These are phyloP conservation scores for Thalassiosira gravida DNA, from an alignment of 352 stramenopile genomes.

Conservation along the genomic window DNA sequence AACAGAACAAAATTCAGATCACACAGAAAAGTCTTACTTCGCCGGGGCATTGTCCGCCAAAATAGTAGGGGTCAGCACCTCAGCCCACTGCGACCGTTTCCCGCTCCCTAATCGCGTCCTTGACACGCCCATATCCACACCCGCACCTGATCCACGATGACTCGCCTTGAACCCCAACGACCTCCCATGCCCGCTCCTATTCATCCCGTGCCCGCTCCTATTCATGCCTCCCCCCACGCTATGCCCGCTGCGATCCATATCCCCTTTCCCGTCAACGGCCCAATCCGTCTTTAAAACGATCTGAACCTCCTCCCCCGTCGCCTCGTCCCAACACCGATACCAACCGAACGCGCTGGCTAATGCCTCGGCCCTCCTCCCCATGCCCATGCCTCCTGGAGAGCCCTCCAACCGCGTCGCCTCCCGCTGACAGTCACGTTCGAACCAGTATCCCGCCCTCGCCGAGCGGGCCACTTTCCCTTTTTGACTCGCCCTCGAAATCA, in stretches of 20 bases:
- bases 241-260: conserved; percentile 58
- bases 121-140: conserved; percentile 40
- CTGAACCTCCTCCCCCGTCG: conserved; percentile 44
- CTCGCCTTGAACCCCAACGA: conserved; percentile 78
- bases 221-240: conserved; percentile 49
- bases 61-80: conserved; percentile 71
- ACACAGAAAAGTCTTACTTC: conserved; percentile 39
- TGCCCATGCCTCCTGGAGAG: conserved; percentile 53
- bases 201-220: conserved; percentile 65
- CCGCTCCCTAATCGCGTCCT: conserved; percentile 17
- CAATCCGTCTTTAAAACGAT: conserved; percentile 50
- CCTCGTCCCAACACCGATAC: conserved; percentile 83
- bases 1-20: conserved; percentile 14
- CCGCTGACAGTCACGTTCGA: conserved; percentile 77
- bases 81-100: conserved; percentile 69
- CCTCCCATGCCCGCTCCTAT: conserved; percentile 60
- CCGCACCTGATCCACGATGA: conserved; percentile 28
- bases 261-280: conserved; percentile 40
- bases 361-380: conserved; percentile 74
- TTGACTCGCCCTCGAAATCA: conserved; percentile 75
- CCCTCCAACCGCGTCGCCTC: conserved; percentile 70
- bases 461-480: conserved; percentile 71
- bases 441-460: conserved; percentile 79
- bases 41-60: conserved; percentile 69
- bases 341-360: conserved; percentile 83